A percentile compares a stretch with the other conserved stretches of the same genome.
phyloP scores from a whole-genome alignment of 2,329 filamentous ascomycete species.

The Fusarium duplospermum region DNA sequence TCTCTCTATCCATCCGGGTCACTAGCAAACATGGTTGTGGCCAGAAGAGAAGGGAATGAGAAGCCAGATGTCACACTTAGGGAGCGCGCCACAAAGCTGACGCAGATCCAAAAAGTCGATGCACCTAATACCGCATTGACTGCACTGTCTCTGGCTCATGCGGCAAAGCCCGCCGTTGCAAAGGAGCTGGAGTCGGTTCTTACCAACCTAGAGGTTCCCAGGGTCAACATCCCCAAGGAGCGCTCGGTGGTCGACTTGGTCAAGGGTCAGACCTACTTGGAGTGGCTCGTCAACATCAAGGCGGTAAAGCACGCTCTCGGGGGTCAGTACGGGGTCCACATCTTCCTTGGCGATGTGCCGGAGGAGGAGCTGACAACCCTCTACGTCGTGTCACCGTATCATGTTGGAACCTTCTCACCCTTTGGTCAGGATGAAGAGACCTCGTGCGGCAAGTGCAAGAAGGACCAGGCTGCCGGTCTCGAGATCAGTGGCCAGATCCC shows the following conservation, averaged over 20 bases:
- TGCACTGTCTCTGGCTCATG: not conserved
- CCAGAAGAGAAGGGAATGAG: not conserved
- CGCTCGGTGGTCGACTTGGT: not conserved
- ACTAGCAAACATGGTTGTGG: not conserved
- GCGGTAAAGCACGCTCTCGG: conserved; percentile 2
- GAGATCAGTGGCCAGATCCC: conserved; percentile 16
- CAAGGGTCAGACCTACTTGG: conserved; percentile 4
- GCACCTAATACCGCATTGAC: not conserved
- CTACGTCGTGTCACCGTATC: not conserved
- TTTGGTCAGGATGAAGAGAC: not conserved
- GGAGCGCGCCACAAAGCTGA: not conserved
- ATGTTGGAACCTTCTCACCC: conserved; percentile 3
- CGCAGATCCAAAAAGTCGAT: not conserved
- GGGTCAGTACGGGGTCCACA: conserved; percentile 6
- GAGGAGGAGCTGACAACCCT: not conserved
- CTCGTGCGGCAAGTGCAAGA: not conserved
- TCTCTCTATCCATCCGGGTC: not conserved
- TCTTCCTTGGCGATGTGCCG: conserved; percentile 6
- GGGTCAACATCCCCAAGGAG: not conserved
- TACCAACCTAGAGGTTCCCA: not conserved
- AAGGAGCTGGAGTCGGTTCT: not conserved
- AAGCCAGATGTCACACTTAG: not conserved
- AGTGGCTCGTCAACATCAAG: conserved; percentile 18
- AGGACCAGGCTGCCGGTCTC: not conserved
- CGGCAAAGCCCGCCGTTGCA: not conserved